phyloP scores from a whole-genome alignment of 1,139 yeast species.

The Saccharomyces hybrid region DNA sequence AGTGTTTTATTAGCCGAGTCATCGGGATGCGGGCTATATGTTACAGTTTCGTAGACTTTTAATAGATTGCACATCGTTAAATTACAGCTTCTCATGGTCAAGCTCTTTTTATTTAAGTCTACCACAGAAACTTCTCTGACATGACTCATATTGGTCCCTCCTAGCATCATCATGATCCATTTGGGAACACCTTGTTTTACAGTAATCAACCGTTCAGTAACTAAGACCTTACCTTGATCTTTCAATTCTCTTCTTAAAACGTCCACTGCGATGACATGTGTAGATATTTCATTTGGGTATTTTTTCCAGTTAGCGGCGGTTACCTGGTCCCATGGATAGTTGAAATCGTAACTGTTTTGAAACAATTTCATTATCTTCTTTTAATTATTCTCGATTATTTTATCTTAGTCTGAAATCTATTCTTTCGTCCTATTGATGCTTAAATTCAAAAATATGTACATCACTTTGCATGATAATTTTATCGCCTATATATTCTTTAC shows the following conservation, averaged over 20 bases:
- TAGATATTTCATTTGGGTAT: constrained; percentile 84
- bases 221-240: constrained; percentile 45
- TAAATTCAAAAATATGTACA: constrained; percentile 47
- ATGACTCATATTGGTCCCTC: constrained; percentile 65
- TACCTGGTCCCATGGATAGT: constrained; percentile 89
- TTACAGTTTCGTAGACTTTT: constrained; percentile 78
- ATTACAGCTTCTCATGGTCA: constrained; percentile 79
- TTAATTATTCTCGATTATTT: neutral
- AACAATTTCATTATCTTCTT: constrained; percentile 59
- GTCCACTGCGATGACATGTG: constrained; percentile 93
- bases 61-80: constrained; percentile 72
- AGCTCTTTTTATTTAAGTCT: constrained; percentile 53
- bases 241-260: constrained; percentile 66
- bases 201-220: constrained; percentile 83
- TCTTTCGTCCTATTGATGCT: neutral
- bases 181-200: constrained; percentile 81
- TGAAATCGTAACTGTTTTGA: constrained; percentile 56
- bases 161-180: constrained; percentile 71
- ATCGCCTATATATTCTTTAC: neutral
- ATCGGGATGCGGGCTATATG: constrained; percentile 58
- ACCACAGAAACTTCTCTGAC: constrained; percentile 88
- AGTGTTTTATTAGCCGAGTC: constrained; percentile 46
- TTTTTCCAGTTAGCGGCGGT: constrained; percentile 96
- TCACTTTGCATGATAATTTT: constrained; percentile 46
- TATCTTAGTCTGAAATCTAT: neutral